A percentile compares a stretch with the other conserved stretches of the same genome.
Evolutionary conservation across 306 rosid genomes (phyloP).

Genomic region (barrel medic (Medicago truncatula)): MtrunA17r5.0-ANR NC_053048.1:3860001-3860500

Average conservation of each 20-base stretch:
- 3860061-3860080: too few relatives aligned
- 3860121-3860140: too few relatives aligned
- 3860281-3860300: background rate
- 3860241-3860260: background rate
- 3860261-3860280: background rate
- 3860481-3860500: background rate
- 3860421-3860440: background rate
- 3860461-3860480: constrained; percentile 19
- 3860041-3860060: background rate
- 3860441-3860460: too few relatives aligned
- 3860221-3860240: too few relatives aligned
- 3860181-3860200: too few relatives aligned
- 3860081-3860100: too few relatives aligned
- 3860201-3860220: too few relatives aligned
- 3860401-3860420: background rate
- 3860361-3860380: background rate
- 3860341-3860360: background rate
- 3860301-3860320: too few relatives aligned
- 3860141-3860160: too few relatives aligned
- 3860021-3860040: background rate
- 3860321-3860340: background rate
- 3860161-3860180: too few relatives aligned
- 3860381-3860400: background rate
- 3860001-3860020: background rate
- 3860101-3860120: too few relatives aligned